phyloP scores from a whole-genome alignment of 805 yeast species.

The Myxozyma udenii region DNA sequence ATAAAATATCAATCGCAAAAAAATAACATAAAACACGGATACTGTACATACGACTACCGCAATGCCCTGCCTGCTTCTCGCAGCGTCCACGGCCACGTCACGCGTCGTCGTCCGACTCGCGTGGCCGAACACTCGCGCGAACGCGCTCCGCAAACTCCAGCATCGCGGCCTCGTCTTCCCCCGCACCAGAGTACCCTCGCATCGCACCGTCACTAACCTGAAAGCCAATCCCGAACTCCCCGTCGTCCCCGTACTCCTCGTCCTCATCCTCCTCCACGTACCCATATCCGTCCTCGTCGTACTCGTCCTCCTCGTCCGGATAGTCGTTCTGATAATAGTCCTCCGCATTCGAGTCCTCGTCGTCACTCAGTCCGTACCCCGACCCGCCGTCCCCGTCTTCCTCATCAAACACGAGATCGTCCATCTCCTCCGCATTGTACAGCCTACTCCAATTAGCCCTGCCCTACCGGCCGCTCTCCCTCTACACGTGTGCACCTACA shows the following conservation, averaged over 20 bases:
- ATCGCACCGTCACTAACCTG: not conserved
- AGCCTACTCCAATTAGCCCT: slow-evolving; percentile 9
- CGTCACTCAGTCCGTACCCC: slow-evolving; percentile 32
- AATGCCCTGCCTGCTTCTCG: not conserved
- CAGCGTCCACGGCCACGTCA: not conserved
- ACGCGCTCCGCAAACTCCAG: slow-evolving; percentile 7
- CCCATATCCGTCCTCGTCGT: slow-evolving; percentile 39
- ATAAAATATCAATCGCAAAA: no score
- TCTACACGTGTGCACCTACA: slow-evolving; percentile 20
- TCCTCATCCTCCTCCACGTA: slow-evolving; percentile 39
- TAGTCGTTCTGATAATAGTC: slow-evolving; percentile 88
- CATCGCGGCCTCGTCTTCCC: slow-evolving; percentile 4
- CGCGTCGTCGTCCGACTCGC: not conserved
- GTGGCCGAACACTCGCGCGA: slow-evolving; percentile 3
- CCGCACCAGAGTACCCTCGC: slow-evolving; percentile 3
- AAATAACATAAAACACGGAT: no score
- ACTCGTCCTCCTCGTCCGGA: slow-evolving; percentile 76
- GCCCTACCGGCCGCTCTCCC: not conserved
- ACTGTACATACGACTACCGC: no score
- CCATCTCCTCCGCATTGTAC: slow-evolving; percentile 15
- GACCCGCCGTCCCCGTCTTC: slow-evolving; percentile 20
- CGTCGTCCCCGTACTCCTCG: slow-evolving; percentile 38
- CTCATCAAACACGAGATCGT: slow-evolving; percentile 21
- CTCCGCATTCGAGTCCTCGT: slow-evolving; percentile 62
- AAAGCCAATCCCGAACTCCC: slow-evolving; percentile 5